phyloP scores from a whole-genome alignment of 208 protist genomes.

The Trichomonas vaginalis region DNA sequence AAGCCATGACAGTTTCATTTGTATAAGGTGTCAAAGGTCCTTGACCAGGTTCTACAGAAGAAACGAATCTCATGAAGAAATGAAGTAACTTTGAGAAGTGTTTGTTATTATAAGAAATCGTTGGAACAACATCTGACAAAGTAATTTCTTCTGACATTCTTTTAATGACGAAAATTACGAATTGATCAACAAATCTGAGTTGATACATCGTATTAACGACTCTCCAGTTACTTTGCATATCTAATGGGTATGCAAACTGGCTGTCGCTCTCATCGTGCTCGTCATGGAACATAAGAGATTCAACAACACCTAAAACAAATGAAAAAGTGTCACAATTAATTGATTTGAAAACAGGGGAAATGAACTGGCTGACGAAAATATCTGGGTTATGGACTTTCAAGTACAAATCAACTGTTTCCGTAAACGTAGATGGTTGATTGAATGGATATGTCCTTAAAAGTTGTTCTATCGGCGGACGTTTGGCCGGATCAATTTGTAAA shows the following conservation, averaged over 20 bases:
- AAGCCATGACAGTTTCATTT: neutral
- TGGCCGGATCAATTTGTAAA: neutral
- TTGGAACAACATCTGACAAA: neutral
- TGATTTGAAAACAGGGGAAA: neutral
- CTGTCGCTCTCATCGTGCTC: neutral
- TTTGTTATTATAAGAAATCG: neutral
- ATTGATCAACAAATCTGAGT: neutral
- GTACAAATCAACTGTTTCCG: neutral
- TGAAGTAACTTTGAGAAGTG: neutral
- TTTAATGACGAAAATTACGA: neutral
- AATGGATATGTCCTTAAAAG: neutral
- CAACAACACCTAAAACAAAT: neutral
- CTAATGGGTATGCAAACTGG: neutral
- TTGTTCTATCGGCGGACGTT: neutral
- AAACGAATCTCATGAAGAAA: slow-evolving; percentile 4
- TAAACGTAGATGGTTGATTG: neutral
- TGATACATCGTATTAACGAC: slow-evolving; percentile 10
- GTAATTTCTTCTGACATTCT: neutral
- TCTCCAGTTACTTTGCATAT: neutral
- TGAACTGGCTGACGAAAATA: neutral
- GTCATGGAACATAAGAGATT: neutral
- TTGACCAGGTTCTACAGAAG: neutral
- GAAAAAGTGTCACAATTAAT: neutral
- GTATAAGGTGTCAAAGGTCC: neutral
- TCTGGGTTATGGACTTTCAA: neutral